phyloP scores from a whole-genome alignment of 2,329 filamentous ascomycete genomes.

The Tolypocladium ophioglossoides region DNA sequence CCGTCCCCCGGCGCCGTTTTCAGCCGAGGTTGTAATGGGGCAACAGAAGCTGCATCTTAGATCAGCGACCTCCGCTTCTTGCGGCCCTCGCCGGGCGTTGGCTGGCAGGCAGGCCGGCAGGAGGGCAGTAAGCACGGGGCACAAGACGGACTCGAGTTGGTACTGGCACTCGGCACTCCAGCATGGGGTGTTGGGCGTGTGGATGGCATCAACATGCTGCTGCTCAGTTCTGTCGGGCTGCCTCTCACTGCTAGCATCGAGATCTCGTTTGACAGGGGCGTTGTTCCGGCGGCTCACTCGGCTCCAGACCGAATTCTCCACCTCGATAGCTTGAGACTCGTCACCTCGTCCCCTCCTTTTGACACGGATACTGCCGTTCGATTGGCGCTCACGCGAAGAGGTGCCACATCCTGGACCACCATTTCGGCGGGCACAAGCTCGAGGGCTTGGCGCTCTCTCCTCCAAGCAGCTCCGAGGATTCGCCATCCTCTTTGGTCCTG shows the following conservation, averaged over 20 bases:
- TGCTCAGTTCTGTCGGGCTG: not conserved
- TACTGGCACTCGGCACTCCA: not conserved
- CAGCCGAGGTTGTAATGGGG: constrained; percentile 1
- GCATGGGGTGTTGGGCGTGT: not conserved
- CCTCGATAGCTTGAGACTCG: constrained; percentile 12
- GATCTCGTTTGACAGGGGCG: constrained; percentile 10
- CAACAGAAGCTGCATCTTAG: constrained; percentile 1
- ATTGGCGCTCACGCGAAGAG: constrained; percentile 21
- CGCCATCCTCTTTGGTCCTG: not conserved
- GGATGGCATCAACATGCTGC: not conserved
- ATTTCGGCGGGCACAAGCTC: constrained; percentile 12
- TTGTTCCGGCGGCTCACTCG: constrained; percentile 23
- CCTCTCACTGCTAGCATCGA: constrained; percentile 10
- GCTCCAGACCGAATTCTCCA: constrained; percentile 25
- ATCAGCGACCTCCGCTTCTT: not conserved
- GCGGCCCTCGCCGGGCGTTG: not conserved
- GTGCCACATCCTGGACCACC: constrained; percentile 16
- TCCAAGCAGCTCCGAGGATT: not conserved
- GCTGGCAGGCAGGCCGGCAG: not conserved
- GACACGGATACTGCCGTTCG: constrained; percentile 21
- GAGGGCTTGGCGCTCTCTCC: constrained; percentile 4
- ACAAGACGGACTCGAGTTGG: not conserved
- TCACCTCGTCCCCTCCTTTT: constrained; percentile 16
- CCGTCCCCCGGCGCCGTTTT: constrained; percentile 4
- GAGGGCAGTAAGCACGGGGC: not conserved